A percentile compares a stretch with the other conserved stretches of the same genome.
Conservation (phyloP, 2,329 filamentous ascomycete species). For the Xylariaceae sp. region DNA sequence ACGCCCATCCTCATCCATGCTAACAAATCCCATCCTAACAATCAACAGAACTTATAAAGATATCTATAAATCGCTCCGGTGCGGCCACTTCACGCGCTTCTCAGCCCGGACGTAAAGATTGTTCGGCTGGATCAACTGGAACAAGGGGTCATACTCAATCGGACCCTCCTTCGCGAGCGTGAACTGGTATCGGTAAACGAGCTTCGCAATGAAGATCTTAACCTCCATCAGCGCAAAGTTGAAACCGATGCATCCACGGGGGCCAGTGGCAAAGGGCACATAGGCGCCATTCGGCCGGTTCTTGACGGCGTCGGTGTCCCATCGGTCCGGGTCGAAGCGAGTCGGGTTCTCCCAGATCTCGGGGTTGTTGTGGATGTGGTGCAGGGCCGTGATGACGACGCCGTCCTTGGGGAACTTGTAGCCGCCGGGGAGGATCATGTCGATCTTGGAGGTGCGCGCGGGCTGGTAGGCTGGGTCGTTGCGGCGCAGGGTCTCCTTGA, state of each 20-base stretch:
- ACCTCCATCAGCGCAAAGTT: constrained; percentile 59
- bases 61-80: constrained; percentile 11
- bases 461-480: constrained; percentile 60
- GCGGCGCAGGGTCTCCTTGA: constrained; percentile 56
- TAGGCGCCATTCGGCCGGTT: constrained; percentile 46
- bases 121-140: constrained; percentile 51
- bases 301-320: constrained; percentile 51
- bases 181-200: constrained; percentile 56
- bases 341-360: constrained; percentile 53
- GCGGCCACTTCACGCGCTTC: constrained; percentile 45
- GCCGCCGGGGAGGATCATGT: constrained; percentile 54
- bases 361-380: constrained; percentile 49
- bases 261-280: constrained; percentile 54
- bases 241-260: constrained; percentile 57
- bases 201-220: constrained; percentile 53
- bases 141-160: constrained; percentile 55
- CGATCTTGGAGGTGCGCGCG: constrained; percentile 49
- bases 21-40: too few species aligned
- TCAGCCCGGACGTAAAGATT: constrained; percentile 50
- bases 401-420: constrained; percentile 49
- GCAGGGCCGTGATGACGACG: constrained; percentile 50
- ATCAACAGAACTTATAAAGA: too few species aligned
- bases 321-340: constrained; percentile 55
- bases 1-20: not conserved
- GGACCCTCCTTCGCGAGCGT: constrained; percentile 42